Evolutionary conservation across 129 eudicot genomes (phyloP), one percentile per base, ranked within the genome.

Genomic region (Chrysanthemum lavandulifolium): DNA sequence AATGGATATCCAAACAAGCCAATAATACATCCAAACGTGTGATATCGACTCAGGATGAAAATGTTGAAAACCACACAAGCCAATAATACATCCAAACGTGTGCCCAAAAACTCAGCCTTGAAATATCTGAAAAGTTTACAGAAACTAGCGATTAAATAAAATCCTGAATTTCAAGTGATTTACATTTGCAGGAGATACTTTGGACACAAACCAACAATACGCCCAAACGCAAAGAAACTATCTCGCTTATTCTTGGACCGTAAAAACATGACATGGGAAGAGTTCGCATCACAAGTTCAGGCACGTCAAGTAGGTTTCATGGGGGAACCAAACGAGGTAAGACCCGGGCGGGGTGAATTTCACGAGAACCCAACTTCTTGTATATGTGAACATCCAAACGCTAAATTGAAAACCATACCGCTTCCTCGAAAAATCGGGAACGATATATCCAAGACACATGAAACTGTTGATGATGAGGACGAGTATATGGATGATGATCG

Each of bases 171-270:
- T 11, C 2, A 25, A 8, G 54, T 49, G 13, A 49, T 49, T 25
- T 25, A 25, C 27, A 25, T 25, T 25, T 25, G 55, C 85, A 91
- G 97, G 90, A 84, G 95, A 84, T 91, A 91, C 73, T 87, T 87
- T 74, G 97, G 95, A 50, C 97, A 91, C 77, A 91, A 91, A 71
- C 89, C 91, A 3, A 91, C 97, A 1, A 84, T 91, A 68, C 97
- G 95, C 12, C 97, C 97, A 8, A 91, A 91, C 65, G 86, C 91
- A 23, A 91, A 91, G 76, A 91, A 87, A 51, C 63, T 87, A 51
- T 71, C 82, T 61, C 77, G 74, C 19, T 70, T 84, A 72, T 86
- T 91, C 79, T 10, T 70, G 67, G 82, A 72, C 71, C 89, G 97
- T 18, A 64, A 82, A 25, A 91, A 86, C 74, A 82, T 88, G 88